Evolutionary conservation across 768 basidiomycete species (phyloP), one percentile per base, ranked within the genome.

Genomic region (Phylloporus sp.): DNA sequence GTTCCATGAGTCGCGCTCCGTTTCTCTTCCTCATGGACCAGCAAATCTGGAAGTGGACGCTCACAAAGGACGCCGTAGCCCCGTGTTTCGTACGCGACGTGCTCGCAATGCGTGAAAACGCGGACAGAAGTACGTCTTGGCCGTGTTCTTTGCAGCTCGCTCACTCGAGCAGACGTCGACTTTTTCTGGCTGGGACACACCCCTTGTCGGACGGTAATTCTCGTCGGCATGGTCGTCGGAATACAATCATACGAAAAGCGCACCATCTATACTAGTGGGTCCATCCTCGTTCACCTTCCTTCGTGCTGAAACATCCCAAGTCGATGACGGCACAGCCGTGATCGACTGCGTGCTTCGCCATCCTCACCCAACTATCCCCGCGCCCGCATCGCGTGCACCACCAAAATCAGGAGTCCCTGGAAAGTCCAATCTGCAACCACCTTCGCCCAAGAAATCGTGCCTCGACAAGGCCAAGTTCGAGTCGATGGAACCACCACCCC

Each of bases 251-350:
- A 78, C 48, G 85, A 88, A 53, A 74, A 70, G 50, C 75, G 78
- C 29, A 68, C 79, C 14, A 55, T 81, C 2, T 88, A 88, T 60
- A 73, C 76, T 0, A 56, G 87, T 84, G 54, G 23, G 49, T 46
- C 8, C 15, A 8, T 22, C 34, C 14, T 34, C 22, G 7, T 23
- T 35, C n/a, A 6, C 28, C 3, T 3, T 5, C 13, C 10, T 31
- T 22, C 26, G n/a, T 36, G 13, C 40, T 52, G 38, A 55, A 0
- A 9, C 26, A 13, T 38, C 17, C 6, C 23, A 42, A 90, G 85
- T 90, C 48, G 88, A 90, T 57, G 88, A 90, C 54, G 85, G 86
- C 6, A 84, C 86, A 2, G 80, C 70, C 23, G 80, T 84, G 4
- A 71, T 90, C 21, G 86, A 90, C 37, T 90, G 87, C 56, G 58